A percentile compares a stretch with the other conserved stretches of the same genome.
phyloP scores from a whole-genome alignment of 148 eudicot species.

The Nepenthes mirabilis region DNA sequence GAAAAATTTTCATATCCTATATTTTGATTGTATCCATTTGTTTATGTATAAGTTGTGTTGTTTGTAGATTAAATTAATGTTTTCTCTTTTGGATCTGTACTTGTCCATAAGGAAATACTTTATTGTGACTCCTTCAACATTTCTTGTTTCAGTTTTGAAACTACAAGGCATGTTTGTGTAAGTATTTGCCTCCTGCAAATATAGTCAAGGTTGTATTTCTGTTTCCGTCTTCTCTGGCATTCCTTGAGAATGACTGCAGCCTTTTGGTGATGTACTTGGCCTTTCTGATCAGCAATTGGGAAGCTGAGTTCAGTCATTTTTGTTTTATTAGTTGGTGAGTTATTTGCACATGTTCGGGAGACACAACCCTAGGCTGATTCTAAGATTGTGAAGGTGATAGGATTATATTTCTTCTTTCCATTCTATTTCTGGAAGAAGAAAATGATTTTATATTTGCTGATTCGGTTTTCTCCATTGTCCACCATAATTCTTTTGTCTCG shows the following conservation, averaged over 20 bases:
- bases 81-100: too few species aligned
- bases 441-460: background rate
- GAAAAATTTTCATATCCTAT: too few species aligned
- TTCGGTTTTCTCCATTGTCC: constrained; percentile 3
- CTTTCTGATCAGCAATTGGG: too few species aligned
- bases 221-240: constrained; percentile 18
- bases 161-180: too few species aligned
- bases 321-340: constrained; percentile 4
- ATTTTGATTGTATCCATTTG: too few species aligned
- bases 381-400: constrained; percentile 9
- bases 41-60: too few species aligned
- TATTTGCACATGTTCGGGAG: constrained; percentile 9
- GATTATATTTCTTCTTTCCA: background rate
- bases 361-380: constrained; percentile 8
- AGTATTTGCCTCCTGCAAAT: too few species aligned
- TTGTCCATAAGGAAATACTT: too few species aligned
- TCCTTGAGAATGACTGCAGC: constrained; percentile 12
- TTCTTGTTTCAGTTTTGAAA: too few species aligned
- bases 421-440: background rate
- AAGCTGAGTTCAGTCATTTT: background rate
- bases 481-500: constrained; percentile 16
- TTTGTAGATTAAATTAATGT: too few species aligned
- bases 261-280: background rate
- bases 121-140: too few species aligned
- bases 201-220: too few species aligned